Conservation (phyloP, 2,329 filamentous ascomycete species). For the Neoarthrinium moseri region DNA sequence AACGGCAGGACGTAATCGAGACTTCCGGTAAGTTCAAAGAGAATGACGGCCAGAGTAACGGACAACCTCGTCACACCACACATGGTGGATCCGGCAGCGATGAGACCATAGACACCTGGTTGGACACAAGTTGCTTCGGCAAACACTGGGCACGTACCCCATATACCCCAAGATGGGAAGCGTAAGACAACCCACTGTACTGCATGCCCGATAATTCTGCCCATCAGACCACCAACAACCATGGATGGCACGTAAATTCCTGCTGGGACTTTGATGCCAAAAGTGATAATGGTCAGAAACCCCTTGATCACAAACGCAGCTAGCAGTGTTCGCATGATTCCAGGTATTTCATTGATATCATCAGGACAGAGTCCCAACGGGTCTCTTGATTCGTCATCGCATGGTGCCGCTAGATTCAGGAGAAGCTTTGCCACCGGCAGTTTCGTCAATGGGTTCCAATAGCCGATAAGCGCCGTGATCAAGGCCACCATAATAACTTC, state of each 20-base stretch:
- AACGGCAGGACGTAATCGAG: constrained; percentile 94
- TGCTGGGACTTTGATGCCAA: constrained; percentile 94
- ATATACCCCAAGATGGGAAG: constrained; percentile 70
- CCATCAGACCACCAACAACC: constrained; percentile 93
- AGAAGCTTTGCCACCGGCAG: constrained; percentile 87
- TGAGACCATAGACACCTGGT: constrained; percentile 93
- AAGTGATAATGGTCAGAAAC: constrained; percentile 83
- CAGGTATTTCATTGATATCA: constrained; percentile 71
- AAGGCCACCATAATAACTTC: constrained; percentile 88
- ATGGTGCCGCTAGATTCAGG: constrained; percentile 87
- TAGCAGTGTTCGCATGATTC: constrained; percentile 69
- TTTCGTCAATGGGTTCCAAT: constrained; percentile 91
- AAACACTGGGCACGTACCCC: constrained; percentile 68
- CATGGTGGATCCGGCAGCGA: constrained; percentile 96
- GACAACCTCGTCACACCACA: constrained; percentile 93
- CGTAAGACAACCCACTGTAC: constrained; percentile 79
- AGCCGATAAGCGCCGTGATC: constrained; percentile 80
- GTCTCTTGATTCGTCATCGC: constrained; percentile 65
- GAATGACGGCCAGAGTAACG: constrained; percentile 88
- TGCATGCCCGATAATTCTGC: constrained; percentile 80
- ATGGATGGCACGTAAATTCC: constrained; percentile 98
- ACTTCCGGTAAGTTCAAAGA: constrained; percentile 94
- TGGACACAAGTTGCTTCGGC: constrained; percentile 83
- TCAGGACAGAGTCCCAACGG: constrained; percentile 76
- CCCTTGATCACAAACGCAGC: constrained; percentile 88